Base-by-base conservation (phyloP, 352 stramenopile genomes). In the Blastocystis sp. region DNA sequence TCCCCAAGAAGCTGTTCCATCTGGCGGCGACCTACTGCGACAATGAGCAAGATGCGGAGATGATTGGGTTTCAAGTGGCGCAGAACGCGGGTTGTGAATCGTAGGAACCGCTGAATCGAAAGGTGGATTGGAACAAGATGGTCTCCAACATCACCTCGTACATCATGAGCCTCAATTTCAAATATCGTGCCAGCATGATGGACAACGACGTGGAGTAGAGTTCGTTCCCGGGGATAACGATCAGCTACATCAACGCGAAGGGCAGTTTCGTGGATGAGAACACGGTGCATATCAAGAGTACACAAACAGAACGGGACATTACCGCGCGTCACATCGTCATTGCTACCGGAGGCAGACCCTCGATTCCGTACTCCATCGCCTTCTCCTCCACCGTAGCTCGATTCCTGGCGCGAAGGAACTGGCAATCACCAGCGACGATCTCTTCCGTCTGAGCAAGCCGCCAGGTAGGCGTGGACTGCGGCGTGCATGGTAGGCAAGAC, bases 1-100 rank as follows among this genome's bases (percentile, higher is more conserved):
- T 99, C 90, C 97, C 97, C 35, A 99, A 99, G 93, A 99, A 99
- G 91, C 93, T 99, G 19, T 98, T 98, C 95, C 97, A 99, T 91
- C 94, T 97, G 91, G 97, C 96, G 88, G 94, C 96, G 51, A 85
- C 98, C 41, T 92, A 98, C 2, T 94, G 95, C 69, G 95, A 98
- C 88, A 81, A 93, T 12, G 92, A 97, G 61, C 92, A 95, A 80
- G 96, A 98, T 91, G 91, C 92, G 19, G 91, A 92, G 26, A 92
- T 92, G 59, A 98, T 97, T 88, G 96, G 96, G 65, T 97, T 97
- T 93, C 91, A 88, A n/a, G 62, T 82, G 51, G 12, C 19, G 29
- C n/a, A 31, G 9, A 69, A 66, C 16, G 33, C 26, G 10, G 10
- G 24, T 61, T 10, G 1, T 60, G 16, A 35, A 3, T 6, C 31